phyloP scores from a whole-genome alignment of 176 grass and related monocot species.

The Alloteropsis semialata region DNA sequence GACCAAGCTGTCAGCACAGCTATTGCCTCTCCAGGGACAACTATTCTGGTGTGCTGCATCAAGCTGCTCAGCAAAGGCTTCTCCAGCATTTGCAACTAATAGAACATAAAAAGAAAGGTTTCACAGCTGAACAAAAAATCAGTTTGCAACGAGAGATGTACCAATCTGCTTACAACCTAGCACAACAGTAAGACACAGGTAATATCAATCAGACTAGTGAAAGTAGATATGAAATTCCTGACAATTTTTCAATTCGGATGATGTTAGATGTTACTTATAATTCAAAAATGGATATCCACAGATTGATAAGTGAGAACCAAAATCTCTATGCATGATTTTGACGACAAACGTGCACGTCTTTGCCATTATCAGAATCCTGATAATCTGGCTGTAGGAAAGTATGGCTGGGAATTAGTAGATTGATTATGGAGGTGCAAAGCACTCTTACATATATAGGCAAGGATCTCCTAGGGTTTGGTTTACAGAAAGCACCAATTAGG shows the following conservation, averaged over 20 bases:
- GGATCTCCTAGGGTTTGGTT: too few species aligned
- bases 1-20: slow-evolving; percentile 86
- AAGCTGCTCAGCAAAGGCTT: slow-evolving; percentile 74
- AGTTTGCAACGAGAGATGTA: slow-evolving; percentile 29
- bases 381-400: too few species aligned
- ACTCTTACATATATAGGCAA: too few species aligned
- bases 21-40: slow-evolving; percentile 93
- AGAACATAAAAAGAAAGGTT: slow-evolving; percentile 51
- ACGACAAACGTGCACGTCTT: background rate
- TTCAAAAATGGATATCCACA: slow-evolving; percentile 1
- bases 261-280: slow-evolving; percentile 17
- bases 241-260: background rate
- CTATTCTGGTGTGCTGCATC: slow-evolving; percentile 62
- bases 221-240: background rate
- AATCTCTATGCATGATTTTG: background rate
- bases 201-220: slow-evolving; percentile 16
- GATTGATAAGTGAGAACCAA: background rate
- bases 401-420: too few species aligned
- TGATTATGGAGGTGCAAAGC: too few species aligned
- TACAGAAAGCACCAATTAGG: too few species aligned
- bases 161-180: slow-evolving; percentile 35
- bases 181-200: slow-evolving; percentile 11
- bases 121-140: slow-evolving; percentile 33
- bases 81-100: slow-evolving; percentile 67
- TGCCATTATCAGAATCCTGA: background rate